Conservation (phyloP, 2,329 filamentous ascomycete genomes). For the Epichloe sibirici region DNA sequence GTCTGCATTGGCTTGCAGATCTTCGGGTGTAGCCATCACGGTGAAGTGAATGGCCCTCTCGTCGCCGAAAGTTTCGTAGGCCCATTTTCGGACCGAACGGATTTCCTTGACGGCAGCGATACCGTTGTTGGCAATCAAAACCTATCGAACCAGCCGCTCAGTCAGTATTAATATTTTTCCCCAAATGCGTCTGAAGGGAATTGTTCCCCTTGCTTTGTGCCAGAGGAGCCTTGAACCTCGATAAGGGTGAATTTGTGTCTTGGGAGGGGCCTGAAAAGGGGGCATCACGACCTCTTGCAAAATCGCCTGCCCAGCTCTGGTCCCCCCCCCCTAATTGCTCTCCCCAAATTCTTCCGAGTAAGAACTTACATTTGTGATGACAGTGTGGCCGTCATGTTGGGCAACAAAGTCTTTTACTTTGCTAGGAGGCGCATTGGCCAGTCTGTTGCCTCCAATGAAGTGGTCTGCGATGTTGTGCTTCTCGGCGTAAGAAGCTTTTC, state of each 20-base stretch:
- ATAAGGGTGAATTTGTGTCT: no score
- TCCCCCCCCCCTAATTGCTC: not conserved
- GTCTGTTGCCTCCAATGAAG: conserved; percentile 90
- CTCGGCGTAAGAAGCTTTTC: conserved; percentile 58
- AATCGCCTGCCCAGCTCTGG: not conserved
- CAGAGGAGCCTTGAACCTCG: not conserved
- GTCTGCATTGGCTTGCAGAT: conserved; percentile 93
- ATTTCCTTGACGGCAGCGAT: conserved; percentile 99
- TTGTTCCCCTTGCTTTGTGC: not conserved
- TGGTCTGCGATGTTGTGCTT: conserved; percentile 77
- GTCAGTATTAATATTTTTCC: not conserved
- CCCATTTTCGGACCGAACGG: conserved; percentile 98
- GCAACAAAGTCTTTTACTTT: conserved; percentile 95
- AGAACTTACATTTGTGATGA: conserved; percentile 82
- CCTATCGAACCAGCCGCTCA: conserved; percentile 36
- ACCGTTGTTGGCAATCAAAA: conserved; percentile 98
- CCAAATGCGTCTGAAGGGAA: not conserved
- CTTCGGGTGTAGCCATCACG: conserved; percentile 98
- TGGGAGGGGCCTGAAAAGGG: no score
- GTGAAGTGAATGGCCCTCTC: conserved; percentile 98
- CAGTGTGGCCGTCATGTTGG: conserved; percentile 81
- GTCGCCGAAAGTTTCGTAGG: conserved; percentile 98
- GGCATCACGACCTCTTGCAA: not conserved
- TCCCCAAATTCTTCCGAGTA: not conserved
- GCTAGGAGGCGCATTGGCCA: conserved; percentile 69